Evolutionary conservation across 257 asterid genomes (phyloP), one percentile per base, ranked within the genome.

Genomic region (Oldenlandia corymbosa): DNA sequence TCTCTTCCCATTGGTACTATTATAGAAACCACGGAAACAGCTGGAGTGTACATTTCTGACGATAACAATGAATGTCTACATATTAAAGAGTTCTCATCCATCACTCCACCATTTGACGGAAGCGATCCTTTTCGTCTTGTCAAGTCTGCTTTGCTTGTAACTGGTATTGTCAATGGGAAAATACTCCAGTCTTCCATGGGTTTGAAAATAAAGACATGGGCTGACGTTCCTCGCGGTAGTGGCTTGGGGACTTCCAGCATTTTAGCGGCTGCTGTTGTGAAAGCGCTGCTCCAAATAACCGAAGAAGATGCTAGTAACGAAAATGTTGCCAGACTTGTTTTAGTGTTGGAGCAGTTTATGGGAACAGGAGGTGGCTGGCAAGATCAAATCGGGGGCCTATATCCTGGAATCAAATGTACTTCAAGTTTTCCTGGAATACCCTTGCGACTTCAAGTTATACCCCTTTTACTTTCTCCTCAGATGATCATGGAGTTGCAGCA

Each of bases 351-450:
- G 73, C 99, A 93, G 80, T 86, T 87, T 30, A 87, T 90, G 96
- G 96, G 96, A 60, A 93, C 99, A 5, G 99, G 97, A 54, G 99
- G 99, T 67, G 96, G 97, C 32, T 93, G 99, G 94, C 99, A 89
- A 77, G 99, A 92, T 80, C 97, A 92, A 68, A 85, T 89, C 28
- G 99, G 99, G 14, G 99, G 97, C 52, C 84, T 93, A 45, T 93
- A 93, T 77, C 95, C 97, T 13, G 95, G 99, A 74, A 84, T 93
- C 50, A 90, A 90, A 71, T 93, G 79, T 53, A 87, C 96, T 31
- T 81, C 90, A 18, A 89, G 96, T 71, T 84, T 78, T 79, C 99
- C 99, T 10, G 99, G 97, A 31, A 71, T 84, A 64, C 97, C 97
- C 0, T 62, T 93, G 76, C 75, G 95, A 66, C 95, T 90, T 65